Evolutionary conservation across 257 asterid species (phyloP).

Genomic region (Lantana camara): DNA sequence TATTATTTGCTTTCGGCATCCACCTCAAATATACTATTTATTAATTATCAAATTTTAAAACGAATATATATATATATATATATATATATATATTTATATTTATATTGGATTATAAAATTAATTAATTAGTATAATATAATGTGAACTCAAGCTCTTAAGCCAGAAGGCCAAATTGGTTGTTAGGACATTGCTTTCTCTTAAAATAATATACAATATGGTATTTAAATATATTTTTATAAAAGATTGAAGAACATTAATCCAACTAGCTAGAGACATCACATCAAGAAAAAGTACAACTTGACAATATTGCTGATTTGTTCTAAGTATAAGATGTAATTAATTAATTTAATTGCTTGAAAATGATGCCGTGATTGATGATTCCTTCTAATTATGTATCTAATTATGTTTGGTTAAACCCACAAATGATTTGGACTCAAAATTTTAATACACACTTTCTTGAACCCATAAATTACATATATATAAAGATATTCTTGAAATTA

Average conservation of each 20-base stretch:
- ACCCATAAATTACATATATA: too few relatives aligned
- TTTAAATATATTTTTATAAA: background rate
- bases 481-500: too few relatives aligned
- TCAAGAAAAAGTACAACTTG: conserved; percentile 12
- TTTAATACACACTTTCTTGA: too few relatives aligned
- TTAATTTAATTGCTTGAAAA: conserved; percentile 15
- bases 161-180: conserved; percentile 33
- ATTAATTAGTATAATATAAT: conserved; percentile 29
- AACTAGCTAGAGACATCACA: conserved; percentile 28
- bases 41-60: too few relatives aligned
- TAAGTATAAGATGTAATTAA: background rate
- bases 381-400: background rate
- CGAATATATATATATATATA: background rate
- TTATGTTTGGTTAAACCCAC: background rate
- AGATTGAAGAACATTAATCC: conserved; percentile 4
- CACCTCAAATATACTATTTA: conserved; percentile 17
- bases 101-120: too few relatives aligned
- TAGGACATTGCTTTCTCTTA: conserved; percentile 35
- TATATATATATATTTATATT: conserved; percentile 23
- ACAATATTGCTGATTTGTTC: conserved; percentile 8
- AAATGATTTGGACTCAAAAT: too few relatives aligned
- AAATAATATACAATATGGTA: conserved; percentile 24
- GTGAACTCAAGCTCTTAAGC: conserved; percentile 29
- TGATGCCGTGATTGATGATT: conserved; percentile 11
- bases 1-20: conserved; percentile 20